Base-by-base conservation (phyloP, 106 monocot species). In the Dendrobium officinale region DNA sequence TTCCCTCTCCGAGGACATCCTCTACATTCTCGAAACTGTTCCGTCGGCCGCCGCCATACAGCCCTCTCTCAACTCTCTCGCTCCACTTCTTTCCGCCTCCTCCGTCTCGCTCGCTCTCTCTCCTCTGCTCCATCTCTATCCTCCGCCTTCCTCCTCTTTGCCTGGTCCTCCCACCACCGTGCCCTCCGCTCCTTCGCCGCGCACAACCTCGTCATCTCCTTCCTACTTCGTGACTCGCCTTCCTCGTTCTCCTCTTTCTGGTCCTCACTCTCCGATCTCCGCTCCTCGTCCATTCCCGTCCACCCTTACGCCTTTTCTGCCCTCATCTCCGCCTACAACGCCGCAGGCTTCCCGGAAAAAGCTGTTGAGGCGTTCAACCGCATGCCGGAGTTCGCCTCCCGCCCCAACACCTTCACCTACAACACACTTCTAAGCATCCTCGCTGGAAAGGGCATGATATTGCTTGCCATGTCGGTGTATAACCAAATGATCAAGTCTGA, bases 391-490 rank as follows among this genome's bases (percentile, higher is more conserved):
- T 95, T 91, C 79, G 79, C 75, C 8, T 79, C 74, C 83, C 77
- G 44, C 22, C 95, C 91, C 19, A 91, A 84, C 78, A 84, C 89
- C 4, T 90, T 90, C 79, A 80, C 91, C 29, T 93, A 90, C 87
- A 93, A 93, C 78, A 82, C 91, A 9, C 8, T 93, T 31, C 84
- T 95, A 42, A 73, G 79, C 42, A 66, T 86, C 33, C 78, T 99
- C 48, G 77, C 93, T 10, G 80, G 82, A 10, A 84, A 88, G 64
- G 88, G 76, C n/a, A 74, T 89, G 37, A 61, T 87, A 48, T 45
- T 91, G 47, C 85, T 99, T n/a, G 95, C 91, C 19, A 55, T 88
- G 81, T 83, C 88, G 0, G 24, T 99, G 6, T 99, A 91, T 68
- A 88, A 80, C 43, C 85, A 76, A 72, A 90, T 99, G 91, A 55